These are phyloP conservation scores for Myxozyma vanderwaltii DNA, from an alignment of 805 yeast genomes.

Conservation along the genomic window DNA sequence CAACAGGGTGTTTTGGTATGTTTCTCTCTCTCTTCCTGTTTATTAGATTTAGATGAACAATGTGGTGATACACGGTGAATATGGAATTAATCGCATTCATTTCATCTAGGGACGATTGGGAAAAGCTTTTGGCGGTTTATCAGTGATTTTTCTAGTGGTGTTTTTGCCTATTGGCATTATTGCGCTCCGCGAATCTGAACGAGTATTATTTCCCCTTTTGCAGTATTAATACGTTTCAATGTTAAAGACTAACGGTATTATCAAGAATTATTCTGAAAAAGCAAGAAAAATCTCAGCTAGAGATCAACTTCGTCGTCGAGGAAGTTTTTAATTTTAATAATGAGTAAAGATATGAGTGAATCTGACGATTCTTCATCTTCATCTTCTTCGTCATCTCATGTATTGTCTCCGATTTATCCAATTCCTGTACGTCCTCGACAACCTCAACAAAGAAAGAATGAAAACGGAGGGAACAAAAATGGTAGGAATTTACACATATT, in stretches of 20 bases:
- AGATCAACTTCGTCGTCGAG: slow-evolving; percentile 38
- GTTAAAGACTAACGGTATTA: background rate
- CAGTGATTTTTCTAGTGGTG: slow-evolving; percentile 20
- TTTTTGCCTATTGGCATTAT: slow-evolving; percentile 21
- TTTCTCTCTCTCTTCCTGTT: background rate
- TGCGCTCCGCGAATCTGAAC: slow-evolving; percentile 29
- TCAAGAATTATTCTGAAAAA: slow-evolving; percentile 2
- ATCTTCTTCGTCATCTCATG: background rate
- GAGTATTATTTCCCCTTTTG: background rate
- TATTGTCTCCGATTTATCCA: background rate
- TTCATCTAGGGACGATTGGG: slow-evolving; percentile 14
- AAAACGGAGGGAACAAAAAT: background rate
- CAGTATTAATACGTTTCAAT: background rate
- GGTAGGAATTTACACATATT: slow-evolving; percentile 8
- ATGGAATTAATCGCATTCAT: background rate
- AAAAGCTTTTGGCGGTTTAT: slow-evolving; percentile 20
- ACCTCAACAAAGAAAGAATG: background rate
- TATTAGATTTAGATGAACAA: no score
- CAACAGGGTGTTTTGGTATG: slow-evolving; percentile 19
- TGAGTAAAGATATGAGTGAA: no score
- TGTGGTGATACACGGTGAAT: no score
- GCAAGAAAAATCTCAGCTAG: slow-evolving; percentile 33
- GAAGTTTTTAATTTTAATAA: slow-evolving; percentile 31
- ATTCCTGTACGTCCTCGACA: background rate
- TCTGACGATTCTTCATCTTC: background rate